These are phyloP conservation scores for Phyllosticta citribraziliensis DNA, from an alignment of 2,329 filamentous ascomycete genomes.

Conservation along the genomic window DNA sequence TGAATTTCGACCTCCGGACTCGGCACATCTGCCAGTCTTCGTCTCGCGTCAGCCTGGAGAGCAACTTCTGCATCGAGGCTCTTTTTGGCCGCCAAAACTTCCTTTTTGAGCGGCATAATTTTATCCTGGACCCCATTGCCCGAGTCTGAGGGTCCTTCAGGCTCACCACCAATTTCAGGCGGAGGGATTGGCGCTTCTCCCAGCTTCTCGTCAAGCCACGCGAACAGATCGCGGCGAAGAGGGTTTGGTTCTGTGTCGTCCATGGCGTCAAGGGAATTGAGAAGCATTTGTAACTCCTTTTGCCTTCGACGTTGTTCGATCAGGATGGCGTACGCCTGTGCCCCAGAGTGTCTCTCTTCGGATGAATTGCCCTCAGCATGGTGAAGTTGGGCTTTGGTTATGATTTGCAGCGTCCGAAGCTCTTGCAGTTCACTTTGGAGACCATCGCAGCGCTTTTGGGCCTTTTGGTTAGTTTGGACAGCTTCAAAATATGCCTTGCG, in stretches of 20 bases:
- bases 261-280: conserved; percentile 33
- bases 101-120: conserved; percentile 29
- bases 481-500: conserved; percentile 38
- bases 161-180: conserved; percentile 17
- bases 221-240: conserved; percentile 18
- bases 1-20: conserved; percentile 18
- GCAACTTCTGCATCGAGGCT: conserved; percentile 24
- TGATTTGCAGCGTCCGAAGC: conserved; percentile 14
- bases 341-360: background rate
- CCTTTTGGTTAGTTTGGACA: conserved; percentile 32
- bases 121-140: conserved; percentile 17
- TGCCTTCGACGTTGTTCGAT: conserved; percentile 37
- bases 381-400: conserved; percentile 13
- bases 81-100: conserved; percentile 26
- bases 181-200: conserved; percentile 29
- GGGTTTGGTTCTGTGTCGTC: conserved; percentile 26
- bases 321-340: conserved; percentile 31
- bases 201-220: conserved; percentile 19
- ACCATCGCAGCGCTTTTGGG: conserved; percentile 29
- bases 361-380: background rate
- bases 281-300: conserved; percentile 37
- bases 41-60: conserved; percentile 3
- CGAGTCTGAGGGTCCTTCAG: conserved; percentile 17
- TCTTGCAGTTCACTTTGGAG: conserved; percentile 24
- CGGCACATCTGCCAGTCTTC: background rate